Conservation (phyloP, 2,329 filamentous ascomycete genomes). For the Scorias spongiosa region DNA sequence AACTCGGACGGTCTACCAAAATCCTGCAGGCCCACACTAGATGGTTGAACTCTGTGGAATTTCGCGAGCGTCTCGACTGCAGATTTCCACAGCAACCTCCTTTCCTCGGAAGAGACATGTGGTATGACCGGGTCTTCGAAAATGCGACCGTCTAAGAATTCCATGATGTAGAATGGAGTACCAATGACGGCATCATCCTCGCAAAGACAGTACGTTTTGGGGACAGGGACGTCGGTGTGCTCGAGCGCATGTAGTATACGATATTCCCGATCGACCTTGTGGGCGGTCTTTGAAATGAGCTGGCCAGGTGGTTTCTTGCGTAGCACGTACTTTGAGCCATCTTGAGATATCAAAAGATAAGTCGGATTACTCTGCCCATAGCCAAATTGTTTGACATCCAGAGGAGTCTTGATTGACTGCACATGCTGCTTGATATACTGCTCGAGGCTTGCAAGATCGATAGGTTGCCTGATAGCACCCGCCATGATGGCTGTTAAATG, state of each 20-base stretch:
- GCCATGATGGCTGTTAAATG: slow-evolving; percentile 44
- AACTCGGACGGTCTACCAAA: slow-evolving; percentile 67
- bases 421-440: slow-evolving; percentile 63
- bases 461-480: slow-evolving; percentile 75
- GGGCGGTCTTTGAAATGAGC: slow-evolving; percentile 82
- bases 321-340: slow-evolving; percentile 64
- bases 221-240: slow-evolving; percentile 69
- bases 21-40: slow-evolving; percentile 48
- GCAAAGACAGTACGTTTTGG: slow-evolving; percentile 69
- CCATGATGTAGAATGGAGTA: slow-evolving; percentile 95
- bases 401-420: slow-evolving; percentile 66
- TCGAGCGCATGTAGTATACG: slow-evolving; percentile 74
- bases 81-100: slow-evolving; percentile 70
- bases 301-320: slow-evolving; percentile 96
- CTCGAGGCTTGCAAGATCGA: slow-evolving; percentile 67
- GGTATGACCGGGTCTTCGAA: slow-evolving; percentile 80
- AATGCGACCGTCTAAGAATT: slow-evolving; percentile 84
- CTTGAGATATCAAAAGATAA: slow-evolving; percentile 67
- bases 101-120: slow-evolving; percentile 49
- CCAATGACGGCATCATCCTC: slow-evolving; percentile 68
- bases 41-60: slow-evolving; percentile 61
- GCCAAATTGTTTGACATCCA: slow-evolving; percentile 91
- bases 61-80: slow-evolving; percentile 71
- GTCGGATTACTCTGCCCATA: slow-evolving; percentile 97
- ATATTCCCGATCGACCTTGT: slow-evolving; percentile 93